Evolutionary conservation across 192 early-diverging fungal species (phyloP).

Genomic region (Coemansia sp.): DNA sequence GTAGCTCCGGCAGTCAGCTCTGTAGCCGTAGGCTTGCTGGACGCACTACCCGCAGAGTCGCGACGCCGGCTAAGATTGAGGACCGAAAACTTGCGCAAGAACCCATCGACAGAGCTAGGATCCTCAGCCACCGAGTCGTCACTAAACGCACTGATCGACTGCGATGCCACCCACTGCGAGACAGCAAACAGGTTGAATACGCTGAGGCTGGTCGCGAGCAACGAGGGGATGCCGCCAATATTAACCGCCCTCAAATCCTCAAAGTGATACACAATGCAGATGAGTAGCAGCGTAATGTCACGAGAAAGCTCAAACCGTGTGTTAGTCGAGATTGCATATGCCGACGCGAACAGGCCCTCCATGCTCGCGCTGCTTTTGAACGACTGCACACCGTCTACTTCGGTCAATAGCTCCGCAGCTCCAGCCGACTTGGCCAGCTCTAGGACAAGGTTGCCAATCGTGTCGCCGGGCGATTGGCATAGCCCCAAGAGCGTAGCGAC

Average conservation of each 20-base stretch:
- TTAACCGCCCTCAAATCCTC: slow-evolving; percentile 2
- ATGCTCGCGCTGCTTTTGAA: slow-evolving; percentile 44
- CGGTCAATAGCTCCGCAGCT: background rate
- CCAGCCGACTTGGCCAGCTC: slow-evolving; percentile 22
- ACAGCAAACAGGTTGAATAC: slow-evolving; percentile 25
- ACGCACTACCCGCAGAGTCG: slow-evolving; percentile 22
- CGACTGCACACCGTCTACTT: slow-evolving; percentile 8
- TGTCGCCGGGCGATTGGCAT: slow-evolving; percentile 21
- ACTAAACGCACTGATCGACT: slow-evolving; percentile 20
- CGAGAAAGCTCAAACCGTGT: slow-evolving; percentile 38
- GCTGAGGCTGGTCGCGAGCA: slow-evolving; percentile 16
- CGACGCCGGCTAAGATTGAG: slow-evolving; percentile 37
- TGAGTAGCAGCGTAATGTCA: slow-evolving; percentile 30
- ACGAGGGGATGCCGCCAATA: slow-evolving; percentile 11
- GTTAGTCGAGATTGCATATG: slow-evolving; percentile 21
- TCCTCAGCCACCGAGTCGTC: slow-evolving; percentile 10
- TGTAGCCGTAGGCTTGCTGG: background rate
- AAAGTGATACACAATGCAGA: slow-evolving; percentile 21
- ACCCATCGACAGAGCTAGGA: slow-evolving; percentile 26
- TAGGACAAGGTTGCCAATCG: slow-evolving; percentile 21
- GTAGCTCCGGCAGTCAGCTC: too few relatives aligned
- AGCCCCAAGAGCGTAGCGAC: slow-evolving; percentile 20
- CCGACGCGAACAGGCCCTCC: slow-evolving; percentile 38
- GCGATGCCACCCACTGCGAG: slow-evolving; percentile 37
- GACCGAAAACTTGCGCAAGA: slow-evolving; percentile 47